These are phyloP conservation scores for Tuber borchii DNA, from an alignment of 495 filamentous ascomycete genomes.

Conservation along the genomic window DNA sequence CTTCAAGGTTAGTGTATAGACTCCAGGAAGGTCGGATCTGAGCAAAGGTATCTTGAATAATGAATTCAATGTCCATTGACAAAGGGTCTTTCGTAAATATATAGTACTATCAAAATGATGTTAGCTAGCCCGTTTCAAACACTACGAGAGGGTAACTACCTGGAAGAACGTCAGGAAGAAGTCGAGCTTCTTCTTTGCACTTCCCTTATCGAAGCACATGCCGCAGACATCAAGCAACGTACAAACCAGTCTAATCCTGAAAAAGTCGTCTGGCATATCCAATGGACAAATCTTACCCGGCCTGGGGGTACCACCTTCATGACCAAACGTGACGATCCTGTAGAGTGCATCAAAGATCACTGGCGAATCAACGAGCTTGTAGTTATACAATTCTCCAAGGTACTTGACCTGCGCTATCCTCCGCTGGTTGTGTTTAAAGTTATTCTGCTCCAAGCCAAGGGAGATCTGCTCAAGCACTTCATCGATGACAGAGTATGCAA, in stretches of 20 bases:
- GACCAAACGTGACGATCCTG: conserved; percentile 84
- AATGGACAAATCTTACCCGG: conserved; percentile 66
- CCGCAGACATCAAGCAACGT: conserved; percentile 91
- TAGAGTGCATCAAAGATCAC: conserved; percentile 95
- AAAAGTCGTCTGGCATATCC: conserved; percentile 91
- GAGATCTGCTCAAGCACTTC: conserved; percentile 82
- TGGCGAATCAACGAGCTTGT: conserved; percentile 91
- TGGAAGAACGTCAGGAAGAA: conserved; percentile 97
- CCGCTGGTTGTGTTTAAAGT: conserved; percentile 96
- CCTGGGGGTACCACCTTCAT: conserved; percentile 73
- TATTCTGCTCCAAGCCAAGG: conserved; percentile 84
- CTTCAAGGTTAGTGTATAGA: conserved; percentile 67
- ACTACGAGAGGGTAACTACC: conserved; percentile 40
- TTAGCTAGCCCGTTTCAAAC: conserved; percentile 29
- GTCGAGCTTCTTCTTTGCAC: conserved; percentile 92
- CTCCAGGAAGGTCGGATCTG: conserved; percentile 86
- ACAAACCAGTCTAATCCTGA: conserved; percentile 82
- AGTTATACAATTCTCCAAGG: conserved; percentile 94
- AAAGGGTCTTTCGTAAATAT: conserved; percentile 84
- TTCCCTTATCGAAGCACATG: conserved; percentile 88
- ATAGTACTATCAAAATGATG: conserved; percentile 62
- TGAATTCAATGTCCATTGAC: conserved; percentile 96
- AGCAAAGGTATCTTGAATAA: conserved; percentile 85
- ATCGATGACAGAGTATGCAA: conserved; percentile 81
- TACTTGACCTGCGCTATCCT: conserved; percentile 95